Evolutionary conservation across 345 rosid species (phyloP), one percentile per base, ranked within the genome.

Genomic region (Pelargonium nanum): DNA sequence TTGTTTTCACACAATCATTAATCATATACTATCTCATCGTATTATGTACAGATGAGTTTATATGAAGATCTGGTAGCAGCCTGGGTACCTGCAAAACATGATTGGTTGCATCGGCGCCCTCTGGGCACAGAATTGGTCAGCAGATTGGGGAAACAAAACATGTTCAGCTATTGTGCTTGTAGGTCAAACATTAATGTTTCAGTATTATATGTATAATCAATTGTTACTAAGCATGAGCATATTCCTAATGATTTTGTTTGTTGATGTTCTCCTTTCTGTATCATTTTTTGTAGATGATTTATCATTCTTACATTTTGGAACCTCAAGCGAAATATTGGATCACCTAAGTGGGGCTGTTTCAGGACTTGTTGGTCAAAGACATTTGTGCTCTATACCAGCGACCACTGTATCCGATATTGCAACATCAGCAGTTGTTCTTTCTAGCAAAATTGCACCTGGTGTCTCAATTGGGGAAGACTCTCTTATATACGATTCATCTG

Each of bases 11-110:
- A 51, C 22, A 51, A 17, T 15, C 12, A 34, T 34, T 34, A 10
- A 34, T 34, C 45, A 5, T 34, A 1, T 34, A 34, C 48, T 9
- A 40, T 9, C 7, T 40, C 21, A n/a, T 24, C 21, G n/a, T 24
- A 28, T 63, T 64, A 63, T 64, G 48, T 73, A 71, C 81, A 87
- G 99, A 80, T 93, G 91, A 93, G 94, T 81, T 85, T 93, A 70
- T 93, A 93, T 75, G 99, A 93, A 78, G 99, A 93, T 78, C 74
- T 93, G 75, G 96, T 85, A 50, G 99, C 94, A 24, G 96, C 96
- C 64, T 93, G 99, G 99, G 99, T 93, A 26, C 97, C 97, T 8
- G 78, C 80, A 60, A 85, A 87, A 79, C 97, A 93, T 80, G 88
- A 78, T 56, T 89, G 99, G 97, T 75, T 93, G 61, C 68, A 66